phyloP scores from a whole-genome alignment of 306 rosid genomes.

The Mimosa bimucronata region DNA sequence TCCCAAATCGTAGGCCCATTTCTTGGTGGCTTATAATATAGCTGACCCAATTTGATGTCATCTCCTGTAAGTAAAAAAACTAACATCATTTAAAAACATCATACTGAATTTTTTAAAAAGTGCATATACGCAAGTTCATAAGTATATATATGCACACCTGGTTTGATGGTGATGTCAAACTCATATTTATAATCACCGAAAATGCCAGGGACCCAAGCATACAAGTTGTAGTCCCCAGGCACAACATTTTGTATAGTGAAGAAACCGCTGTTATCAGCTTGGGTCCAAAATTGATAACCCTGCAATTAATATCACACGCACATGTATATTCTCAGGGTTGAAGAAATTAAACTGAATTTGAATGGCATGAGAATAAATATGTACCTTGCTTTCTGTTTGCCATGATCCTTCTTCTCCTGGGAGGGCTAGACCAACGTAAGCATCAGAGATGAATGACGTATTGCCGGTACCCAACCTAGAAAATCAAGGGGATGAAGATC shows the following conservation, averaged over 20 bases:
- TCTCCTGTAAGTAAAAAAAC: slow-evolving; percentile 35
- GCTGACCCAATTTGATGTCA: slow-evolving; percentile 26
- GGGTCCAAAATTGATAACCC: slow-evolving; percentile 96
- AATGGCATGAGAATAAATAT: not conserved
- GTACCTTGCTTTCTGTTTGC: slow-evolving; percentile 83
- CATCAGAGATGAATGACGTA: slow-evolving; percentile 7
- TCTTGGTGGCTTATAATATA: slow-evolving; percentile 65
- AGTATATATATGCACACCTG: slow-evolving; percentile 40
- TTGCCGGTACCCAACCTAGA: slow-evolving; percentile 32
- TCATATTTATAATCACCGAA: slow-evolving; percentile 76
- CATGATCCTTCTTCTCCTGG: slow-evolving; percentile 81
- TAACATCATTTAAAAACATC: not conserved
- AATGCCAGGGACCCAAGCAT: slow-evolving; percentile 80
- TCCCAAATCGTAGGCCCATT: slow-evolving; percentile 89
- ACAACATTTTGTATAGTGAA: slow-evolving; percentile 61
- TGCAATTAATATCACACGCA: slow-evolving; percentile 8
- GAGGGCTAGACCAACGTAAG: slow-evolving; percentile 71
- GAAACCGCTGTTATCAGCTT: slow-evolving; percentile 51
- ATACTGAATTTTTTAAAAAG: not conserved
- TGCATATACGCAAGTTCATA: not conserved
- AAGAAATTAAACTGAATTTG: slow-evolving; percentile 54
- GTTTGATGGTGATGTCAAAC: slow-evolving; percentile 45
- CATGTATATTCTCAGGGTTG: slow-evolving; percentile 33
- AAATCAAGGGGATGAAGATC: not conserved
- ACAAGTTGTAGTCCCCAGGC: slow-evolving; percentile 74